Evolutionary conservation across 352 stramenopile genomes (phyloP), one percentile per base, ranked within the genome.

Genomic region (Phytophthora fragariae): DNA sequence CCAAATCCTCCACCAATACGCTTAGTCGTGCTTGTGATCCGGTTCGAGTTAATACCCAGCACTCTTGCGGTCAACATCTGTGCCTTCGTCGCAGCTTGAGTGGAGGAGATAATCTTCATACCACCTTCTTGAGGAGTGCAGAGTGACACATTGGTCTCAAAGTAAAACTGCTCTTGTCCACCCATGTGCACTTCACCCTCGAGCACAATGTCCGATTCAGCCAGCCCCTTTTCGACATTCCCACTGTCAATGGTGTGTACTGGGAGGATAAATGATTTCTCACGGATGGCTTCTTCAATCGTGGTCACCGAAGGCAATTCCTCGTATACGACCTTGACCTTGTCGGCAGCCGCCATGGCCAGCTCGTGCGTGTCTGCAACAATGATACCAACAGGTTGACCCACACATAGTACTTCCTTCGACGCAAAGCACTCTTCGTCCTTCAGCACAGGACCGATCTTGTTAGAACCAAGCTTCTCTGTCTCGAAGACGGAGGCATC

Each of bases 141-240:
- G 5, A 98, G 71, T 5, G 89, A 91, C 10, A 90, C 84, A 55
- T 98, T 95, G 10, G 92, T 97, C 76, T 98, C 95, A 21, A 99
- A 92, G 82, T 99, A 99, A 71, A 99, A 99, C 77, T 99, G 97
- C 67, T 99, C 95, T 68, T 99, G 97, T 7, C 94, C 96, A 21
- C 94, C 95, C 57, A 97, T 92, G 35, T 90, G 82, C 44, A 98
- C 90, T 12, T 95, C 91, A 21, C 97, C 97, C 55, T 97, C 89
- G 4, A 97, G 76, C 19, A 97, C 82, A 35, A 94, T 72, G 46
- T 94, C 84, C 3, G 84, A 84, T 50, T 92, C 76, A 15, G 78
- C 79, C 19, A 94, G 79, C 1, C 86, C 95, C 39, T 88, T 77
- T 19, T 90, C 77, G 4, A 97, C 75, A 60, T 98, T 89, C 11